phyloP scores from a whole-genome alignment of 345 rosid species.

The Geranium brycei region DNA sequence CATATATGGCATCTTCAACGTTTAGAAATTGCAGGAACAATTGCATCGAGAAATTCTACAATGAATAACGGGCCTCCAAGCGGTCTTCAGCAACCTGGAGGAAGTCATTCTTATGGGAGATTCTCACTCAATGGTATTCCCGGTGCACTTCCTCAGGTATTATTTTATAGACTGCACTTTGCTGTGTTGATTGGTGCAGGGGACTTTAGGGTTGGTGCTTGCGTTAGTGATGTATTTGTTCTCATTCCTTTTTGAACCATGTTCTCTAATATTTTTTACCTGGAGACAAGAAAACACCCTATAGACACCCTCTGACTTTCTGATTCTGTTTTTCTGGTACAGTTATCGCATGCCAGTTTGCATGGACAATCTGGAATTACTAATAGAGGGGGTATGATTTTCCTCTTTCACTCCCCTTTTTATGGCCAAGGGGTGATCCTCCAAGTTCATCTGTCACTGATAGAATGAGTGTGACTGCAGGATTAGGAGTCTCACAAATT shows the following conservation, averaged over 20 bases:
- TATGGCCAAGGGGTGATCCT: not conserved
- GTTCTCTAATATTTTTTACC: not conserved
- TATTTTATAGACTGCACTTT: not conserved
- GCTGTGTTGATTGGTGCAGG: not conserved
- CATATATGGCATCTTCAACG: not conserved
- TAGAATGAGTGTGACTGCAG: not conserved
- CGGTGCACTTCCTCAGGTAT: slow-evolving; percentile 1
- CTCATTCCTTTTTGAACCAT: not conserved
- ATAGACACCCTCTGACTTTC: too few relatives aligned
- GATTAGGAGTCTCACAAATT: not conserved
- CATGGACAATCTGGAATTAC: slow-evolving; percentile 1
- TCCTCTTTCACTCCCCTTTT: not conserved
- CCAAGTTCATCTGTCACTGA: not conserved
- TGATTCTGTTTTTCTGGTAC: not conserved
- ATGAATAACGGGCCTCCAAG: not conserved
- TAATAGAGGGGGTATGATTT: not conserved
- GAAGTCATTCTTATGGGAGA: not conserved
- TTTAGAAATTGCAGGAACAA: not conserved
- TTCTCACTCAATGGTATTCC: not conserved
- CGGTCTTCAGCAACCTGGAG: not conserved
- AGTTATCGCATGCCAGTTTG: not conserved
- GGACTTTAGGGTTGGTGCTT: not conserved
- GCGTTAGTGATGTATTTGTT: not conserved
- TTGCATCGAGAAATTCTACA: not conserved
- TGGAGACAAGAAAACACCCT: not conserved